Evolutionary conservation across 805 yeast species (phyloP), one percentile per base, ranked within the genome.

Genomic region (Candida jianshihensis): DNA sequence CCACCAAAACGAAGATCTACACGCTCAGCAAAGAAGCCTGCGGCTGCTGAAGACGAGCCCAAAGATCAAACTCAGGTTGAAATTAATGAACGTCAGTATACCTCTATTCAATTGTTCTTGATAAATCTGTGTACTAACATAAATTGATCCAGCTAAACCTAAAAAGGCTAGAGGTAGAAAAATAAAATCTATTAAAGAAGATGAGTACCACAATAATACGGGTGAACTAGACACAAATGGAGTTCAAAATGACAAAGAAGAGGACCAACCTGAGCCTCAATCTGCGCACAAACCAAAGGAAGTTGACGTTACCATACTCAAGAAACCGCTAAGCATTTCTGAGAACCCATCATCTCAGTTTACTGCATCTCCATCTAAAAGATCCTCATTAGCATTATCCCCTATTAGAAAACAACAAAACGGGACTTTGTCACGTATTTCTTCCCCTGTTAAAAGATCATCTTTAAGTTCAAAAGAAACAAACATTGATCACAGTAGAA

Each of bases 1-100:
- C 51, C 51, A 4, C 53, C 53, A 27, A 43, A 38, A 41, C 46
- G 39, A 38, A 48, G 47, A 37, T 37, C 49, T 18, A 44, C 52
- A 11, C 44, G 49, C 18, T 39, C 52, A 1, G 31, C 50, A 3
- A 37, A 38, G 26, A 44, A 13, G 10, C 14, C 26, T 13, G 21
- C 5, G 15, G 21, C 19, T 13, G 16, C 22, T 31, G 33, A 35
- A 31, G 13, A 20, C 22, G 10, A 20, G 10, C 24, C 11, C 24
- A 11, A 21, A 8, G 24, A 8, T 21, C 11, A 7, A 21, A 21
- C 24, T 21, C 10, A 8, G 10, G 24, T 24, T 24, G 26, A 24
- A 26, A 37, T 12, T 29, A 22, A 29, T 12, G 33, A 31, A 19
- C 33, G 33, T 31, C n/a, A 31, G 33, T 20, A 19, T 12, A 12